phyloP scores from a whole-genome alignment of 148 eudicot genomes.

The Silene conica region DNA sequence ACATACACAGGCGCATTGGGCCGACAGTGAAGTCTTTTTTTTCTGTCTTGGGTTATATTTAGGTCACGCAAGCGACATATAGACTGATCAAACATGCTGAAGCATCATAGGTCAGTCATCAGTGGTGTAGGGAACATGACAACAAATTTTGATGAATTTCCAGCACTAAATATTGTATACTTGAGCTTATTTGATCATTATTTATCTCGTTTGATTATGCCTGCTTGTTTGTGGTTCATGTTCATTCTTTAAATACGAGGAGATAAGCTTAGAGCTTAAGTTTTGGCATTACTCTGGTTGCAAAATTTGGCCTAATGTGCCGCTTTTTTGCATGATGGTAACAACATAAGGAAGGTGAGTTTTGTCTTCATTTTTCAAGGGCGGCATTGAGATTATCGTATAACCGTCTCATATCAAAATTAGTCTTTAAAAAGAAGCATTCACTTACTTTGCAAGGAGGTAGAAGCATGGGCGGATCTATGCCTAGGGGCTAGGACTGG shows the following conservation, averaged over 20 bases:
- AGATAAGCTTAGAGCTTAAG: slow-evolving; percentile 22
- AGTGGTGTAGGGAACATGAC: slow-evolving; percentile 1
- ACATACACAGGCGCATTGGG: no score
- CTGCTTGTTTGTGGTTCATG: slow-evolving; percentile 20
- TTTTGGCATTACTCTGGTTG: slow-evolving; percentile 23
- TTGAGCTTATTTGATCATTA: slow-evolving; percentile 26
- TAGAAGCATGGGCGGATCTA: no score
- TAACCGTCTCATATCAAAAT: no score
- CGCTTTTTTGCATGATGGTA: background rate
- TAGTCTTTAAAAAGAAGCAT: no score
- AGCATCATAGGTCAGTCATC: background rate
- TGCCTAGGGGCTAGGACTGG: no score
- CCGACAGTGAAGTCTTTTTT: background rate
- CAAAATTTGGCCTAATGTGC: slow-evolving; percentile 21
- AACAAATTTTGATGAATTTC: background rate
- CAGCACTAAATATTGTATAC: background rate
- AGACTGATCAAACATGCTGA: background rate
- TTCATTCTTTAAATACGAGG: slow-evolving; percentile 5
- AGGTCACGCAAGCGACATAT: background rate
- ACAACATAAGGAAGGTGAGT: slow-evolving; percentile 12
- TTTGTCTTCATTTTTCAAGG: background rate
- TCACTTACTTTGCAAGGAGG: no score
- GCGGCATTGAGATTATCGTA: no score
- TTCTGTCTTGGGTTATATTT: background rate
- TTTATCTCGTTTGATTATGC: background rate